Conservation (phyloP, 169 alveolate genomes). For the Perkinsus marinus region DNA sequence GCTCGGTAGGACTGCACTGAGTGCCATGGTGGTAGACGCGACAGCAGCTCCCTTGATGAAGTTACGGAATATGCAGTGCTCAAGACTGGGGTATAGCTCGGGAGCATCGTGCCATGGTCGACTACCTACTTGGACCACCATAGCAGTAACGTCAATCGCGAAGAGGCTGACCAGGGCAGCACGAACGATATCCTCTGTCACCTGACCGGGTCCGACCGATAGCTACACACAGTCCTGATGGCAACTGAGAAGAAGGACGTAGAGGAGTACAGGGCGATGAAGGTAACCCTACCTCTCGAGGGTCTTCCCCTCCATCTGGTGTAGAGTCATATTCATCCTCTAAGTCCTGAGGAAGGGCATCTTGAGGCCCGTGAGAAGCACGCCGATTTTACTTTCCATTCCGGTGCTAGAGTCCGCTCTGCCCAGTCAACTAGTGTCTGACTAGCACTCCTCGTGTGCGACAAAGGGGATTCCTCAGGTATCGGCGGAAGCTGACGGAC, state of each 20-base stretch:
- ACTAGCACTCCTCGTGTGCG: neutral
- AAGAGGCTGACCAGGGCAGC: neutral
- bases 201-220: neutral
- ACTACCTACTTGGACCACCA: neutral
- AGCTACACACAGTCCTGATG: no score
- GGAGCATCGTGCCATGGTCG: neutral
- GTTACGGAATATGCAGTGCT: neutral
- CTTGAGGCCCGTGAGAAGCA: neutral
- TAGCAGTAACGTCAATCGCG: neutral
- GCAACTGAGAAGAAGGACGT: neutral
- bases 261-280: neutral
- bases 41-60: neutral
- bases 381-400: neutral
- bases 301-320: neutral
- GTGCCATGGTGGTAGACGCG: neutral
- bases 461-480: neutral
- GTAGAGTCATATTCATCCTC: neutral
- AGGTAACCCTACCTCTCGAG: neutral
- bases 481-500: neutral
- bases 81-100: neutral
- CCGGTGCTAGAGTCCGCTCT: neutral
- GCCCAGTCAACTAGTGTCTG: neutral
- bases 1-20: neutral
- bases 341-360: neutral
- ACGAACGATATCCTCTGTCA: neutral